Base-by-base conservation (phyloP, 2,329 filamentous ascomycete genomes). In the Penicillium sp. region DNA sequence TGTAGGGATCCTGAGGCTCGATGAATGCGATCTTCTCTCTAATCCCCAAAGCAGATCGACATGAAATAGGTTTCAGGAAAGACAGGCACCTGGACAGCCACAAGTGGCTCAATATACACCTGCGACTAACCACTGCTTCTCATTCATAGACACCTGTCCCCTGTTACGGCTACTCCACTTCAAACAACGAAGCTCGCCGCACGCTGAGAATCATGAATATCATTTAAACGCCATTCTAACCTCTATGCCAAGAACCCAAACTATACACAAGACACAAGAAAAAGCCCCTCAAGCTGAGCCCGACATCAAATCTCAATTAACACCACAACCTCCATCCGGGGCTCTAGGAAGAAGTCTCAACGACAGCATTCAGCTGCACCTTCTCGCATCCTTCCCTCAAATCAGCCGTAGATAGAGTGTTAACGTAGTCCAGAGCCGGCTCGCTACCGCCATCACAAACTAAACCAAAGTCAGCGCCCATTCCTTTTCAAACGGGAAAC, bases 381-480 rank as follows among this genome's bases (percentile, higher is more conserved):
- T 44, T 49, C 13, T 56, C 50, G 49, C 55, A 57, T 4, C 55
- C 55, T 14, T 22, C 35, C 1, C 47, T 50, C 5, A 56, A 14
- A 18, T 33, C 50, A 38, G 30, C 42, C 25, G 28, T 44, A n/a
- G 42, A 45, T 3, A 20, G 38, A 18, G 44, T 42, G 33, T 51
- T 52, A 20, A 51, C 44, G 49, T 50, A 57, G 28, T 54, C 44
- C 33, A 57, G 20, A 46, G 49, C 49, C 18, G 54, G 47, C 28
- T 56, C 39, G 9, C 50, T 45, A 7, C 41, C 44, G 14, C 42
- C 46, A 16, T 31, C 5, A 16, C 55, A 44, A 10, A 53, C 30
- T 39, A 31, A 14, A 20, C 22, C 14, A 28, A 18, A 43, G 44
- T 35, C 44, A 46, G 22, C 13, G 6, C 24, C 9, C 25, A 13